Base-by-base conservation (phyloP, 73 alveolate species). In the Durusdinium trenchii region DNA sequence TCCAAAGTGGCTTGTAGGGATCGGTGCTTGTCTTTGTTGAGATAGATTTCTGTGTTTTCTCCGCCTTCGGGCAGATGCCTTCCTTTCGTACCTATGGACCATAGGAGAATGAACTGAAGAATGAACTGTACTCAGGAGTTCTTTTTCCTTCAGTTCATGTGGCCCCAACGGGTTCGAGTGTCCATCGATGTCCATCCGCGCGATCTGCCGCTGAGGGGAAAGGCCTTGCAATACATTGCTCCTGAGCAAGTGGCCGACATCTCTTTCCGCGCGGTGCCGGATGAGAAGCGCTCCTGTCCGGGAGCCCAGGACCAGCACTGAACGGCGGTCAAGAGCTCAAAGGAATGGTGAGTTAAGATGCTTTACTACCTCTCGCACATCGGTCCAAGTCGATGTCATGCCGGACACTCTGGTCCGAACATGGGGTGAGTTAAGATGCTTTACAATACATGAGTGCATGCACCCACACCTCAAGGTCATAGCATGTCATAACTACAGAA, bases 281-380 rank as follows among this genome's bases (percentile, higher is more conserved):
- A 82, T n/a, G 93, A 82, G 50, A 50, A 82, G 26, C 47, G 50
- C 23, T 82, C 93, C 69, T 82, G 93, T 28, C 30, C 64, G 43
- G 10, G 46, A 79, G 90, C 90, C 47, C 90, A 79, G 90, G 45
- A n/a, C n/a, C n/a, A n/a, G n/a, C n/a, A n/a, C n/a, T n/a, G n/a
- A n/a, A n/a, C n/a, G n/a, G n/a, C n/a, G n/a, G n/a, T n/a, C n/a
- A n/a, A n/a, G n/a, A n/a, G n/a, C n/a, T n/a, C n/a, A n/a, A n/a
- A n/a, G n/a, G n/a, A n/a, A n/a, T n/a, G n/a, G n/a, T n/a, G n/a
- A n/a, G n/a, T n/a, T n/a, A n/a, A n/a, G n/a, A n/a, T n/a, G n/a
- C n/a, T n/a, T n/a, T n/a, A n/a, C n/a, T n/a, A n/a, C n/a, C n/a
- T n/a, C n/a, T n/a, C n/a, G n/a, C n/a, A n/a, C n/a, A n/a, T n/a